A percentile compares a stretch with the other conserved stretches of the same genome.
phyloP scores from a whole-genome alignment of 306 rosid genomes.

The Acacia crassicarpa region DNA sequence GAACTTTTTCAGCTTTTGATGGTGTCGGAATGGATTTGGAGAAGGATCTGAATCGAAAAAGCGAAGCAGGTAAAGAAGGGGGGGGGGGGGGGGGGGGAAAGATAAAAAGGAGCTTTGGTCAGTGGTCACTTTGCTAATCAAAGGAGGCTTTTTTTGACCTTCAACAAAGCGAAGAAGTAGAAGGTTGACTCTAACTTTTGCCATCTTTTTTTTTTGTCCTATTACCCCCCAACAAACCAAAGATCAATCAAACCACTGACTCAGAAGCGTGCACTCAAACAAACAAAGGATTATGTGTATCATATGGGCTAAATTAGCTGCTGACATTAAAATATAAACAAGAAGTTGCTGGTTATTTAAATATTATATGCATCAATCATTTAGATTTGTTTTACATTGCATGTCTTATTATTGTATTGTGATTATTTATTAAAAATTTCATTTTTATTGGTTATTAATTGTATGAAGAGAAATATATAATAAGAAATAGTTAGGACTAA shows the following conservation, averaged over 20 bases:
- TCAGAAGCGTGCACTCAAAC: not conserved
- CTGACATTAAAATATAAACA: not conserved
- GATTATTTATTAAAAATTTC: not conserved
- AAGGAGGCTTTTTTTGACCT: constrained; percentile 42
- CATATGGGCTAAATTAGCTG: not conserved
- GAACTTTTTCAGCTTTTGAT: constrained; percentile 20
- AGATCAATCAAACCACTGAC: not conserved
- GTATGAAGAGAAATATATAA: not conserved
- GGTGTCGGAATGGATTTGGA: constrained; percentile 36
- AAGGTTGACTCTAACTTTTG: constrained; percentile 35
- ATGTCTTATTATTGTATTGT: not conserved
- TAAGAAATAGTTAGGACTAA: too few relatives aligned
- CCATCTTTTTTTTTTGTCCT: not conserved
- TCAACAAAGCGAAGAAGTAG: constrained; percentile 10
- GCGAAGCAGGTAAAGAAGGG: not conserved
- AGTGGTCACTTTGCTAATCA: constrained; percentile 8
- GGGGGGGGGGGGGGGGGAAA: not conserved
- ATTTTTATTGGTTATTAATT: too few relatives aligned
- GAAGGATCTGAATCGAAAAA: not conserved
- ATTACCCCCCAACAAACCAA: not conserved
- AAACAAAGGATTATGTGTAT: too few relatives aligned
- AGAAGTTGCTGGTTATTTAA: not conserved
- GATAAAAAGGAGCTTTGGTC: constrained; percentile 22
- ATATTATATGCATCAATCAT: not conserved
- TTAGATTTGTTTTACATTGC: not conserved